Base-by-base conservation (phyloP, 2,329 filamentous ascomycete species). In the Paraphaeosphaeria minitans region DNA sequence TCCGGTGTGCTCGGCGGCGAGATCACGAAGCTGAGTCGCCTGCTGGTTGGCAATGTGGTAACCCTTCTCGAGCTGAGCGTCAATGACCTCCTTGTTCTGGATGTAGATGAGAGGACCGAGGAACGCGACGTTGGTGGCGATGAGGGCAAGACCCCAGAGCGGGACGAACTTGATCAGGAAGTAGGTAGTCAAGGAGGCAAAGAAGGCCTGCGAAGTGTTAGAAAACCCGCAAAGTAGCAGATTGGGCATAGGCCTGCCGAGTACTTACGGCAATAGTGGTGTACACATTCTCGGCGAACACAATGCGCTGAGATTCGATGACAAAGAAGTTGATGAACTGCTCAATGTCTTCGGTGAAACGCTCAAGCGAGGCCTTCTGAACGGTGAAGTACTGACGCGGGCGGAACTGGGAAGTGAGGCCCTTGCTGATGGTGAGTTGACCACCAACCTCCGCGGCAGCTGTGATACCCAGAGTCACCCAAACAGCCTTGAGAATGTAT, bases 271-370 rank as follows among this genome's bases (percentile, higher is more conserved):
- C 81, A 71, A 85, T 74, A 14, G 86, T 88, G 59, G 83, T 84
- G 59, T 83, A 81, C 56, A 88, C 79, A 67, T 89, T 89, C 80
- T 89, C 87, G 33, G 84, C 86, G 67, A 88, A 89, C 59, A 89
- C 74, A 63, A 89, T 82, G 58, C 87, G 83, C 79, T 89, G 87
- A 72, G 86, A 85, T 73, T 89, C 87, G 62, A 89, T 87, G 66
- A 89, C 81, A 76, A 88, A 86, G 78, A 89, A 89, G 79, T 89
- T 88, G 77, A 85, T 80, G 55, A 89, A 79, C 77, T 89, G 85
- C 73, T 87, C 85, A 14, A 87, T 72, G 71, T 89, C 87, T 64
- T 87, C 86, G 50, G 87, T 77, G 22, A 85, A 76, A 58, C 82
- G 83, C 74, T 89, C 86, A 37, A 88, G 80, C 50, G 84, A 85